Base-by-base conservation (phyloP, 1,284 basidiomycete genomes). In the Rugosomyces carneus region DNA sequence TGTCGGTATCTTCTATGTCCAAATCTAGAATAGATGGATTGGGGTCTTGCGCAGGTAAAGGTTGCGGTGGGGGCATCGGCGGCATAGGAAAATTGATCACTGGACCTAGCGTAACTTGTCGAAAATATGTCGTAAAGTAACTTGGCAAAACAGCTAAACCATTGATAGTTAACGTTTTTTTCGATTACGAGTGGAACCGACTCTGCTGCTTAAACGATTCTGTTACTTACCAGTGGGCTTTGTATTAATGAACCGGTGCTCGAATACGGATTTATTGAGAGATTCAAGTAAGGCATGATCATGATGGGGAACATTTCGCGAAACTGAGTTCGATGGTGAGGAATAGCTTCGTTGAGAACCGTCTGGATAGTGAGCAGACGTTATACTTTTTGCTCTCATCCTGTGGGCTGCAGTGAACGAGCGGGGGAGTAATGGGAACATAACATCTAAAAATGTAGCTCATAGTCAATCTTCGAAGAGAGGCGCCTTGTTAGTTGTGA, bases 101-200 rank as follows among this genome's bases (percentile, higher is more conserved):
- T 29, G 84, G 84, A 8, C 80, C 77, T 37, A 76, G 64, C 5
- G 70, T 69, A 16, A 84, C 80, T 50, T 80, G 80, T 41, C 78
- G 69, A 60, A 89, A 89, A 57, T 81, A 80, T 13, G 81, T 78
- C 5, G 80, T 80, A 56, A 88, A 81, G 59, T 85, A 80, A 38
- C 72, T 77, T 2, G 84, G 82, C 38, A 88, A 63, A 40, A 84
- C 67, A 48, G 83, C 85, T 83, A 52, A 11, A 37, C 39, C 20
- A 38, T 11, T 32, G 36, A 45, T 36, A 31, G 6, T 31, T 11
- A 31, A 11, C 29, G 29, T n/a, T n/a, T n/a, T n/a, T n/a, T n/a
- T n/a, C n/a, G n/a, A n/a, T n/a, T n/a, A n/a, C n/a, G n/a, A n/a
- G n/a, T n/a, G n/a, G n/a, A n/a, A n/a, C 29, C 7, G 29, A n/a